Conservation (phyloP, 108 stramenopile species). For the Cyclotella sp. region DNA sequence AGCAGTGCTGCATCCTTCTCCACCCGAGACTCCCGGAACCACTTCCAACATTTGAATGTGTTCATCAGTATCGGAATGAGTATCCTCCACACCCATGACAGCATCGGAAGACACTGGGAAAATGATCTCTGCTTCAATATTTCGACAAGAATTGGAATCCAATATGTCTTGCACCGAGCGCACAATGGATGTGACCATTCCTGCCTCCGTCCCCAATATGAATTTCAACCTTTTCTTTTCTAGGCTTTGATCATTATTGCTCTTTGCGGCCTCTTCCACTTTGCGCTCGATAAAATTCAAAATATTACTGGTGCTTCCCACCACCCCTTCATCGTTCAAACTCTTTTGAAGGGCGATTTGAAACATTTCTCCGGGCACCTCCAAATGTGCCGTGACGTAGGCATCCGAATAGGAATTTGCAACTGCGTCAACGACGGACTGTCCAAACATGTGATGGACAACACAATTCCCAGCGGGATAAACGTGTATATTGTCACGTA, state of each 20-base stretch:
- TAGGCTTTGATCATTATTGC: neutral
- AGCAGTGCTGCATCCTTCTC: constrained; percentile 95
- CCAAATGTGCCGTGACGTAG: constrained; percentile 93
- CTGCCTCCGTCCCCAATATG: constrained; percentile 92
- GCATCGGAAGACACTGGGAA: constrained; percentile 95
- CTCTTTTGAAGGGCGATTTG: constrained; percentile 91
- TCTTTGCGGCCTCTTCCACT: constrained; percentile 43
- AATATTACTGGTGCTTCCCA: constrained; percentile 94
- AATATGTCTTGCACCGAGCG: constrained; percentile 86
- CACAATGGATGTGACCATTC: constrained; percentile 96
- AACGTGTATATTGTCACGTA: constrained; percentile 71
- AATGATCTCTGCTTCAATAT: constrained; percentile 89
- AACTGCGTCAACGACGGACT: constrained; percentile 76
- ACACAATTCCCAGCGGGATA: constrained; percentile 93
- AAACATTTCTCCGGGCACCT: constrained; percentile 98
- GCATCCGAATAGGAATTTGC: constrained; percentile 72
- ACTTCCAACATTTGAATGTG: constrained; percentile 47
- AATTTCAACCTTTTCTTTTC: constrained; percentile 69
- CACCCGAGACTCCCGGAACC: constrained; percentile 91
- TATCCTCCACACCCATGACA: constrained; percentile 71
- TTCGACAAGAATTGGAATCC: constrained; percentile 37
- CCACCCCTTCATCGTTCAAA: constrained; percentile 80
- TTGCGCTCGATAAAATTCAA: constrained; percentile 91
- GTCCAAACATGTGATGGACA: constrained; percentile 97
- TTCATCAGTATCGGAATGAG: constrained; percentile 28